Base-by-base conservation (phyloP, 495 filamentous ascomycete species). In the Chlorociboria aeruginascens region DNA sequence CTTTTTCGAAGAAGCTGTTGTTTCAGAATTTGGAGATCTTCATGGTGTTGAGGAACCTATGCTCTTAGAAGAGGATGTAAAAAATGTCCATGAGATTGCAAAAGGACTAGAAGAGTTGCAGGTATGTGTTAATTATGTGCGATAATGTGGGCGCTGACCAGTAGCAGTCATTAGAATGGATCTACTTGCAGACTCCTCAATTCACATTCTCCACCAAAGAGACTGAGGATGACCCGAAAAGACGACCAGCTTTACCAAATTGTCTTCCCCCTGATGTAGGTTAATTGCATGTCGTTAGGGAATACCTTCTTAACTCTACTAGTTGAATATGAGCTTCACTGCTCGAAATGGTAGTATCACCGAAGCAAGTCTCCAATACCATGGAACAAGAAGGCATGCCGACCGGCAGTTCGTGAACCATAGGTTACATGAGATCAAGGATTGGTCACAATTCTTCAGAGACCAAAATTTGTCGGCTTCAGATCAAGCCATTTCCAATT, bases 141-240 rank as follows among this genome's bases (percentile, higher is more conserved):
- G 45, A 37, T 52, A 49, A 25, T 53, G 12, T 34, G 25, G 43
- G 8, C 30, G 12, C 56, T 32, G 58, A 36, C 9, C 20, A 43
- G 29, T 29, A 14, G 31, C 39, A 86, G 77, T 86, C 84, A 0
- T 58, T 65, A 6, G 79, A 83, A 10, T 94, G 86, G 85, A 81
- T 83, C 54, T 93, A 81, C 61, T 73, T 71, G 2, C 86, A 94
- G 62, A 95, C 89, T 14, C 89, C 89, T 0, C 77, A 82, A 55
- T 95, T 96, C 60, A 83, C 76, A 20, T 82, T 94, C 40, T 69
- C 43, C 7, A 69, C 66, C n/a, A 59, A 68, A 42, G 62, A 65
- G 3, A 74, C 66, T 9, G 68, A 73, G 36, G 72, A 74, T 0
- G 78, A 82, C 53, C 68, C 69, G 12, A 68, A 76, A 9, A 67